Percentiles rank a stretch among this genome's conserved stretches.
Conservation (phyloP, 768 basidiomycete genomes). For the Mycena vitilis region DNA sequence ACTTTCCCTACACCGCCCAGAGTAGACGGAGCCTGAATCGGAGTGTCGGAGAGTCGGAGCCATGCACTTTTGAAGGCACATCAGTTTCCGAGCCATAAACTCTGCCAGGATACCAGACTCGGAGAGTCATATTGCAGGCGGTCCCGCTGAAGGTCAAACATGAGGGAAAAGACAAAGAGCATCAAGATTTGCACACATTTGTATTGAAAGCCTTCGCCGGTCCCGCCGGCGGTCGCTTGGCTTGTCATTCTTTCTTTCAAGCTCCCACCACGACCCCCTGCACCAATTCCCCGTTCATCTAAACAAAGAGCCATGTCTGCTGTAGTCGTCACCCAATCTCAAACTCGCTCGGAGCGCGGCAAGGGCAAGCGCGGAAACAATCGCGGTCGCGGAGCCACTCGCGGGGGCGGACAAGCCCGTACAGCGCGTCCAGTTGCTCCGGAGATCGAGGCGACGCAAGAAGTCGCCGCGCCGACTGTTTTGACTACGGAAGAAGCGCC, state of each 20-base stretch:
- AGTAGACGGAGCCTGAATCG: too few species aligned
- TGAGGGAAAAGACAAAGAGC: background rate
- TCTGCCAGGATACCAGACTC: too few species aligned
- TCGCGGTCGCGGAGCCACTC: conserved; percentile 15
- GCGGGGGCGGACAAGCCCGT: conserved; percentile 8
- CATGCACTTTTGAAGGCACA: too few species aligned
- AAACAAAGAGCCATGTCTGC: conserved; percentile 11
- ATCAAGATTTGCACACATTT: conserved; percentile 4
- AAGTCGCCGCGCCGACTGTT: background rate
- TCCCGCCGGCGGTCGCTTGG: background rate
- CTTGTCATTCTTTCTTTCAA: conserved; percentile 4
- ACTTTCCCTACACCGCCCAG: too few species aligned
- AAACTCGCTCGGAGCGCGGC: conserved; percentile 26
- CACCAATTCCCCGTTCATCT: background rate
- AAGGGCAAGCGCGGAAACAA: conserved; percentile 29
- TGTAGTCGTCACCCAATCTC: conserved; percentile 19
- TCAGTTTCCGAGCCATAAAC: too few species aligned
- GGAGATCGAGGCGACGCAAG: background rate
- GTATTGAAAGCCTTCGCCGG: background rate
- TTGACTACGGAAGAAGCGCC: background rate
- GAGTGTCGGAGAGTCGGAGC: too few species aligned
- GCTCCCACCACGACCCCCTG: background rate
- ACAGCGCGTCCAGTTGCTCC: conserved; percentile 7
- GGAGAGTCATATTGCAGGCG: too few species aligned
- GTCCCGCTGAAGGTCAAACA: background rate